Evolutionary conservation across 768 basidiomycete species (phyloP).

Genomic region (Fistulinella prunicolor): DNA sequence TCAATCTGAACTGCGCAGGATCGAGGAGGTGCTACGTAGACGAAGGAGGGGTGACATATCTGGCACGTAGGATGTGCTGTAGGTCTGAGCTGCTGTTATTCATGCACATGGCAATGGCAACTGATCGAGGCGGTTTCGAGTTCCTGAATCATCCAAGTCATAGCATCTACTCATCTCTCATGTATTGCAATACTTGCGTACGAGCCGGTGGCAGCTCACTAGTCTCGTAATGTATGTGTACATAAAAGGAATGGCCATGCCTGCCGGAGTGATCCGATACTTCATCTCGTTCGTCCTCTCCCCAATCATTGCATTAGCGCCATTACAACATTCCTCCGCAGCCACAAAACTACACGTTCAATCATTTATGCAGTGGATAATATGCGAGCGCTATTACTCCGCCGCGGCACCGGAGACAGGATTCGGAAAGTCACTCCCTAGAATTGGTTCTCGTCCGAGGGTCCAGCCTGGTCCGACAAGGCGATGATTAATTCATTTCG

Average conservation of each 20-base stretch:
- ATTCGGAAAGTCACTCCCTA: neutral
- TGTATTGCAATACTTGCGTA: no score
- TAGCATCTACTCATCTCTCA: no score
- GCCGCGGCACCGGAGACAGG: slow-evolving; percentile 5
- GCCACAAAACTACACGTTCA: neutral
- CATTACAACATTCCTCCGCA: neutral
- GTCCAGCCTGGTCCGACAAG: neutral
- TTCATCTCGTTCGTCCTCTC: no score
- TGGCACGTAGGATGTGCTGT: neutral
- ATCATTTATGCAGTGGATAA: neutral
- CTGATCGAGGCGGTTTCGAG: no score
- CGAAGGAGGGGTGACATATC: slow-evolving; percentile 5
- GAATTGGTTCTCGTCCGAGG: neutral
- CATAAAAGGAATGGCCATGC: no score
- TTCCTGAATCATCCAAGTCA: no score
- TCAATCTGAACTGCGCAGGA: slow-evolving; percentile 23
- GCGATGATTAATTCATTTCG: slow-evolving; percentile 19
- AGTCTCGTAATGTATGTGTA: no score
- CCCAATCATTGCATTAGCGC: neutral
- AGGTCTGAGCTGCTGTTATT: neutral
- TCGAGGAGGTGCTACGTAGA: slow-evolving; percentile 24
- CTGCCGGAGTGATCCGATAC: no score
- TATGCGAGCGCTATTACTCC: neutral
- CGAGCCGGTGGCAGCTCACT: no score
- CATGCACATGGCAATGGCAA: neutral